Conservation (phyloP, 83 land plant genomes). For the Thuja plicata region DNA sequence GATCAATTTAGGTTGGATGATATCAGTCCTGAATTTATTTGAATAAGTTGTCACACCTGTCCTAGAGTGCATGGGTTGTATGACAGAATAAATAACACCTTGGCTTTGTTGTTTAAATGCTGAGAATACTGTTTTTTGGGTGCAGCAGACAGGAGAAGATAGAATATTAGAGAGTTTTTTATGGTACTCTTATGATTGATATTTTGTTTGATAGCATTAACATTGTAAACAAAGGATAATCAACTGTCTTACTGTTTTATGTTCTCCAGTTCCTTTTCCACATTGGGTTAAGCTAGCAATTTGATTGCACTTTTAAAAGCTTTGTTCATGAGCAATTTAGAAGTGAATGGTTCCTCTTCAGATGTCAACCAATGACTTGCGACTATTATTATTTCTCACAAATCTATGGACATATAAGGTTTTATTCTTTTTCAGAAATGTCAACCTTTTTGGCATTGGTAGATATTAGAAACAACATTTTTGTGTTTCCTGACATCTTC, state of each 20-base stretch:
- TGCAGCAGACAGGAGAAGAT: neutral
- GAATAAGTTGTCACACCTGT: neutral
- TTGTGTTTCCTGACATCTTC: neutral
- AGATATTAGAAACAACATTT: neutral
- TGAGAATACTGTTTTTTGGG: neutral
- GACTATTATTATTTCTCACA: neutral
- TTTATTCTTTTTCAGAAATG: neutral
- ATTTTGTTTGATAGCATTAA: neutral
- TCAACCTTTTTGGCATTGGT: neutral
- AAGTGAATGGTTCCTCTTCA: neutral
- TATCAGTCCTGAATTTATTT: neutral
- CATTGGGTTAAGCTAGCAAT: neutral
- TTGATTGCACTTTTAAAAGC: neutral
- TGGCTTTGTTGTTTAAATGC: neutral
- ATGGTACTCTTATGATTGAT: neutral
- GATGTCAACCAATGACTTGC: neutral
- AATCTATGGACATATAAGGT: neutral
- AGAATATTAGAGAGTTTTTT: neutral
- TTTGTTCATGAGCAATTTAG: neutral
- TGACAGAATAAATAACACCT: neutral
- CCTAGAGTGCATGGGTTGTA: neutral
- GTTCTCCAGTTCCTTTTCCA: neutral
- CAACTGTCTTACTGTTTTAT: neutral
- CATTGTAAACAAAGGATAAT: neutral
- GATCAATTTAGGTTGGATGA: neutral